These are phyloP conservation scores for Colletotrichum cuscutae DNA, from an alignment of 2,329 filamentous ascomycete genomes.

Conservation along the genomic window DNA sequence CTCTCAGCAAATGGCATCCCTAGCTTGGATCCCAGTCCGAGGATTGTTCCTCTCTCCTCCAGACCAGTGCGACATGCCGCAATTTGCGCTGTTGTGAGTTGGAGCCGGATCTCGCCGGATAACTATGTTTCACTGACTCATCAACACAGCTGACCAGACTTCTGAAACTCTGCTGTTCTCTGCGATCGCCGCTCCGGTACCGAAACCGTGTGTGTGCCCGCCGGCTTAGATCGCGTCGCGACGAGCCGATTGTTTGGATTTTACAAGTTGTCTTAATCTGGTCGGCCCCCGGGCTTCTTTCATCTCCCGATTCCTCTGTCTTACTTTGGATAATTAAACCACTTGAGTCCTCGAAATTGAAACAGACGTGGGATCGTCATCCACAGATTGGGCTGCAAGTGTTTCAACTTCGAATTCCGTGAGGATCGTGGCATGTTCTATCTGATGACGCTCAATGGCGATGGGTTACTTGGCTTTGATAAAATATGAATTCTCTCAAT, in stretches of 20 bases:
- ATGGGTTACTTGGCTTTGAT: too few relatives aligned
- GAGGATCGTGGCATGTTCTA: background rate
- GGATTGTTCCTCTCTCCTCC: background rate
- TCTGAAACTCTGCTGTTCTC: constrained; percentile 17
- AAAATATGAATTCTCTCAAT: too few relatives aligned
- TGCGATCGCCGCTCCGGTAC: constrained; percentile 12
- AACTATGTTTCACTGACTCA: background rate
- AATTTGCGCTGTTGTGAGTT: background rate
- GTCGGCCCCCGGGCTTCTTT: background rate
- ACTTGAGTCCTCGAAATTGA: background rate
- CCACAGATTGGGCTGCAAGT: background rate
- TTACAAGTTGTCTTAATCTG: background rate
- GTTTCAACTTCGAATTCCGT: background rate
- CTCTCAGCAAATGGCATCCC: background rate
- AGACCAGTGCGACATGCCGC: background rate
- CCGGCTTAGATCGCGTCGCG: constrained; percentile 27
- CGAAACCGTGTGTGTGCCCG: background rate
- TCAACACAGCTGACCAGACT: constrained; percentile 4
- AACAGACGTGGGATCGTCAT: background rate
- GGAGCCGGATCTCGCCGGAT: constrained; percentile 5
- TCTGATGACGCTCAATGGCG: background rate
- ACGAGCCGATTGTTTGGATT: background rate
- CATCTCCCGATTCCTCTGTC: background rate
- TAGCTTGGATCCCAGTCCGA: background rate
- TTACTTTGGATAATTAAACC: background rate